phyloP scores from a whole-genome alignment of 768 basidiomycete genomes.

The Tricholoma sp. region DNA sequence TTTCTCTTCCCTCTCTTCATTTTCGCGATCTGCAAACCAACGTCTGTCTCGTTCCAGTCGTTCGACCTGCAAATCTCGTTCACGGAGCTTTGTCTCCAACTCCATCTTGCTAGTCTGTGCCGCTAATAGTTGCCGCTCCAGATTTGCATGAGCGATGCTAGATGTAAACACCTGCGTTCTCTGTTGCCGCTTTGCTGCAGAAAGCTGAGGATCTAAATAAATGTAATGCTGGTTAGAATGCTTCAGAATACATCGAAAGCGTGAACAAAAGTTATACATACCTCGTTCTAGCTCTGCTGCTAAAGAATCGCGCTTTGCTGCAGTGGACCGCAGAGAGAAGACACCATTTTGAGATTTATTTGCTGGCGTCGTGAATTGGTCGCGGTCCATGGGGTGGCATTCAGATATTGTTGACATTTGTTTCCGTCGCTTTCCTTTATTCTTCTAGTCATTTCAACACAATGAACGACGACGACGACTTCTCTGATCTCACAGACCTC shows the following conservation, averaged over 20 bases:
- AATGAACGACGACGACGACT: conserved; percentile 22
- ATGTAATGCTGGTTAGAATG: background rate
- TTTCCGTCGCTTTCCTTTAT: background rate
- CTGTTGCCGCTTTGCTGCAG: conserved; percentile 63
- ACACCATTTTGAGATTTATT: background rate
- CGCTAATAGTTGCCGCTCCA: conserved; percentile 65
- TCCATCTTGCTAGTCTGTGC: conserved; percentile 59
- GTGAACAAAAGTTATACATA: background rate
- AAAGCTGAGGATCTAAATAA: conserved; percentile 55
- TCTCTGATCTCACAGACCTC: conserved; percentile 30
- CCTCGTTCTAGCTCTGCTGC: conserved; percentile 8
- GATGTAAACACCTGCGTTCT: conserved; percentile 59
- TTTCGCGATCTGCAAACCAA: conserved; percentile 64
- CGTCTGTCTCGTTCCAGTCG: conserved; percentile 65
- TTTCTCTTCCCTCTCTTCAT: conserved; percentile 63
- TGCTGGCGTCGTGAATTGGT: background rate
- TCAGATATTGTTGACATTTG: conserved; percentile 2
- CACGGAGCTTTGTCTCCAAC: conserved; percentile 61
- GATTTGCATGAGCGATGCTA: conserved; percentile 51
- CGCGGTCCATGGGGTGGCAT: background rate
- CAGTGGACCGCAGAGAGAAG: background rate
- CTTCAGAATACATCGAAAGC: background rate
- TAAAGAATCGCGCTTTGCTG: conserved; percentile 4
- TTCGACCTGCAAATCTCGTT: conserved; percentile 59
- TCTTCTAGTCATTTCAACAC: background rate